Percentiles rank a stretch among this genome's conserved stretches.
These are phyloP conservation scores for Neonectria faginata DNA, from an alignment of 2,329 filamentous ascomycete species.

Conservation along the genomic window DNA sequence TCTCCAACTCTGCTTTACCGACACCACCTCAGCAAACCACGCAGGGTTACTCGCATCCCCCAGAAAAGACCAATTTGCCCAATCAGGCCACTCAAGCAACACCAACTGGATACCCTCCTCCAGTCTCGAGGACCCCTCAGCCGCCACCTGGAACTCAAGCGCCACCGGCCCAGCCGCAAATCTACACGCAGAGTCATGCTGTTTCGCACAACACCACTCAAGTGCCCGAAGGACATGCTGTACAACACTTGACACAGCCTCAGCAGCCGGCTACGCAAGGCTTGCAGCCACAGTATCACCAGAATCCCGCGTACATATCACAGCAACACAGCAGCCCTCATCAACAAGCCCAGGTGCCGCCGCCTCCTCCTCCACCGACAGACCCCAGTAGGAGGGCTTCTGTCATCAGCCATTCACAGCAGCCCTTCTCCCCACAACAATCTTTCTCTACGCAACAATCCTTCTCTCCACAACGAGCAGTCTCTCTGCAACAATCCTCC, in stretches of 20 bases:
- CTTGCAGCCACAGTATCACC: slow-evolving; percentile 7
- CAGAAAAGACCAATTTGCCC: not conserved
- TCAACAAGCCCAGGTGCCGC: not conserved
- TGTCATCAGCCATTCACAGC: not conserved
- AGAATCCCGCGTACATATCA: not conserved
- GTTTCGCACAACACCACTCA: accelerated
- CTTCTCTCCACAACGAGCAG: slow-evolving; percentile 30
- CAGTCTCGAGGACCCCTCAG: not conserved
- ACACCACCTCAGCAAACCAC: not conserved
- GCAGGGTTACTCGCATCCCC: not conserved
- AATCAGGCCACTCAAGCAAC: not conserved
- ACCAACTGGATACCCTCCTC: slow-evolving; percentile 8
- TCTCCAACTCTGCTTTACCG: not conserved
- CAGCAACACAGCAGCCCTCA: slow-evolving; percentile 6
- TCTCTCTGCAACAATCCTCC: not conserved
- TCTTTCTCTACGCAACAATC: slow-evolving; percentile 36
- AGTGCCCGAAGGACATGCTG: not conserved
- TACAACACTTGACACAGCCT: not conserved
- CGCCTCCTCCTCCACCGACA: not conserved
- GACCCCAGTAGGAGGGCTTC: slow-evolving; percentile 27
- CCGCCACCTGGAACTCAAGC: not conserved
- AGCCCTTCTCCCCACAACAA: slow-evolving; percentile 32
- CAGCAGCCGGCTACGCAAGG: slow-evolving; percentile 1
- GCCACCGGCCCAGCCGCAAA: not conserved
- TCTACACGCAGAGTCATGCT: not conserved